A percentile compares a stretch with the other conserved stretches of the same genome.
phyloP scores from a whole-genome alignment of 2,329 filamentous ascomycete genomes.

The Rutstroemia sydowiana region DNA sequence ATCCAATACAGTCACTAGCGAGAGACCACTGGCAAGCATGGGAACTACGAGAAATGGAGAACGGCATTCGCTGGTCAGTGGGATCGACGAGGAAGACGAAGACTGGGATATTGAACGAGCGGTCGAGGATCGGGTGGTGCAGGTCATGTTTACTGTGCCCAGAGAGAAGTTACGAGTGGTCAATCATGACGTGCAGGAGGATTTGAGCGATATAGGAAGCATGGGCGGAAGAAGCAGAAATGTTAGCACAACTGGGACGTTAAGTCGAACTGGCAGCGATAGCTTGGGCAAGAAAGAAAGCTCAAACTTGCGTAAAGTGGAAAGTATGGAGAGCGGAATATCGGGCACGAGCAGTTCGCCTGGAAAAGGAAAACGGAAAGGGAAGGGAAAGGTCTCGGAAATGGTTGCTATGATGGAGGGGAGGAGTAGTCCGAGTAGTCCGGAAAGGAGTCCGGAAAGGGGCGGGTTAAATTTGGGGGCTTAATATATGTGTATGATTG shows the following conservation, averaged over 20 bases:
- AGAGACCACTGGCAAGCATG: background rate
- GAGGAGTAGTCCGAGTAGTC: slow-evolving; percentile 1
- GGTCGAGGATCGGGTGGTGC: slow-evolving; percentile 62
- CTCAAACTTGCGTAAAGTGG: background rate
- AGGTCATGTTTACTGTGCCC: slow-evolving; percentile 90
- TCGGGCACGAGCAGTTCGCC: background rate
- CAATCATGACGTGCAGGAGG: slow-evolving; percentile 59
- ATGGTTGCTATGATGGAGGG: slow-evolving; percentile 26
- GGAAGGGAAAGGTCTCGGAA: slow-evolving; percentile 21
- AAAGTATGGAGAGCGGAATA: slow-evolving; percentile 2
- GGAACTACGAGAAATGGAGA: background rate
- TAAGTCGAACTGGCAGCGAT: slow-evolving; percentile 3
- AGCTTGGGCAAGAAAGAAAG: slow-evolving; percentile 7
- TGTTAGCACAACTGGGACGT: slow-evolving; percentile 11
- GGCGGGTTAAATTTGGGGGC: too few relatives aligned
- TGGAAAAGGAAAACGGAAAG: slow-evolving; percentile 13
- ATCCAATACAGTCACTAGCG: slow-evolving; percentile 20
- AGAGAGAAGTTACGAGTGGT: slow-evolving; percentile 83
- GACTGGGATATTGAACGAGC: slow-evolving; percentile 75
- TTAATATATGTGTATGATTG: too few relatives aligned
- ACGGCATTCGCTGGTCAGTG: background rate
- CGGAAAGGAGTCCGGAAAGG: too few relatives aligned
- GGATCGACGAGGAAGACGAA: slow-evolving; percentile 29
- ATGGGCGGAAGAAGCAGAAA: slow-evolving; percentile 22
- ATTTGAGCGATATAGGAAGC: slow-evolving; percentile 35